Conservation (phyloP, 805 yeast genomes). For the Nakazawaea laoshanensis region DNA sequence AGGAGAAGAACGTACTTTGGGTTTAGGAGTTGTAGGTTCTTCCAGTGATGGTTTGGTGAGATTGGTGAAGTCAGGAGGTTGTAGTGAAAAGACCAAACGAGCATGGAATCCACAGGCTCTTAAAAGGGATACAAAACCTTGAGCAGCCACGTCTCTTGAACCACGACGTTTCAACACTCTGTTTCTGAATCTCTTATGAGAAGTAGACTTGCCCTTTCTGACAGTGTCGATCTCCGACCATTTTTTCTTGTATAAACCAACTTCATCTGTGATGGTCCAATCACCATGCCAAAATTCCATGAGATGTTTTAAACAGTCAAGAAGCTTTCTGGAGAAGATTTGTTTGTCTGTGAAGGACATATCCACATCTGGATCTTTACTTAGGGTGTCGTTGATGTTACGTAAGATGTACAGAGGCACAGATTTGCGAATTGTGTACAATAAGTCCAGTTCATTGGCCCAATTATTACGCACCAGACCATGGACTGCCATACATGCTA, state of each 20-base stretch:
- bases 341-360: slow-evolving; percentile 11
- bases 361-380: slow-evolving; percentile 6
- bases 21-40: slow-evolving; percentile 10
- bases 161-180: slow-evolving; percentile 44
- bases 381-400: slow-evolving; percentile 28
- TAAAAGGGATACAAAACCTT: slow-evolving; percentile 74
- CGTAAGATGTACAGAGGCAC: slow-evolving; percentile 39
- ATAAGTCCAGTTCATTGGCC: slow-evolving; percentile 47
- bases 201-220: not conserved
- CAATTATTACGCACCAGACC: slow-evolving; percentile 66
- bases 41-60: slow-evolving; percentile 14
- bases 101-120: slow-evolving; percentile 66
- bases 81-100: slow-evolving; percentile 73
- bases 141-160: slow-evolving; percentile 71
- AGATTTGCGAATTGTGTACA: slow-evolving; percentile 28
- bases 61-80: slow-evolving; percentile 79
- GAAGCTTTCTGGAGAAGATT: slow-evolving; percentile 54
- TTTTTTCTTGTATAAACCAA: slow-evolving; percentile 28
- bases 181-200: slow-evolving; percentile 28
- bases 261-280: slow-evolving; percentile 37
- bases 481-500: slow-evolving; percentile 56
- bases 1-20: slow-evolving; percentile 11
- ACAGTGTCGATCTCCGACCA: slow-evolving; percentile 36
- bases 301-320: slow-evolving; percentile 68
- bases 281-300: slow-evolving; percentile 53